A percentile compares a stretch with the other conserved stretches of the same genome.
phyloP scores from a whole-genome alignment of 345 rosid genomes.

The Brassica rapa region DNA sequence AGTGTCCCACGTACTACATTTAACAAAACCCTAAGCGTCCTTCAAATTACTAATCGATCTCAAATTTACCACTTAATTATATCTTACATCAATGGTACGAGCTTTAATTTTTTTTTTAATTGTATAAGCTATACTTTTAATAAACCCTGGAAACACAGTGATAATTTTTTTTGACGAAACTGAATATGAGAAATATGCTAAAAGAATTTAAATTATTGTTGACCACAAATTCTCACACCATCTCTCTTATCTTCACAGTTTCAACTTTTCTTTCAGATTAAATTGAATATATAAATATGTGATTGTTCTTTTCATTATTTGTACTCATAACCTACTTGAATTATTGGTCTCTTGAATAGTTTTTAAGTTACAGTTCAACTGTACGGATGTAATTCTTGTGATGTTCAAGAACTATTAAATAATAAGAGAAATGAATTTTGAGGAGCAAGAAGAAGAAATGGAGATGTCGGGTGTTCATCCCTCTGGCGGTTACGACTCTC shows the following conservation, averaged over 20 bases:
- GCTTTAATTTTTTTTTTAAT: too few relatives aligned
- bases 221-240: slow-evolving; percentile 63
- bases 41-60: too few relatives aligned
- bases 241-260: slow-evolving; percentile 37
- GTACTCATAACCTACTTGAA: slow-evolving; percentile 31
- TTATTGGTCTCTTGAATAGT: slow-evolving; percentile 32
- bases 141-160: too few relatives aligned
- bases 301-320: neutral
- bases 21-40: too few relatives aligned
- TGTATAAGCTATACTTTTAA: too few relatives aligned
- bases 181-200: too few relatives aligned
- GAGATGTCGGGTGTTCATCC: slow-evolving; percentile 53
- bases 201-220: slow-evolving; percentile 38
- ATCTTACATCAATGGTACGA: too few relatives aligned
- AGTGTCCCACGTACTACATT: too few relatives aligned
- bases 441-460: slow-evolving; percentile 76
- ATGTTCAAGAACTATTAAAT: slow-evolving; percentile 1
- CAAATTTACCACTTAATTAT: too few relatives aligned
- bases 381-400: slow-evolving; percentile 25
- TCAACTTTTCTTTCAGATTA: slow-evolving; percentile 22
- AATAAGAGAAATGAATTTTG: slow-evolving; percentile 55
- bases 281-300: neutral
- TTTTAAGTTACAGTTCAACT: slow-evolving; percentile 7
- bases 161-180: too few relatives aligned
- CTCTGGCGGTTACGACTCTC: slow-evolving; percentile 48